These are phyloP conservation scores for Fistulina hepatica DNA, from an alignment of 1,284 basidiomycete species.

Conservation along the genomic window DNA sequence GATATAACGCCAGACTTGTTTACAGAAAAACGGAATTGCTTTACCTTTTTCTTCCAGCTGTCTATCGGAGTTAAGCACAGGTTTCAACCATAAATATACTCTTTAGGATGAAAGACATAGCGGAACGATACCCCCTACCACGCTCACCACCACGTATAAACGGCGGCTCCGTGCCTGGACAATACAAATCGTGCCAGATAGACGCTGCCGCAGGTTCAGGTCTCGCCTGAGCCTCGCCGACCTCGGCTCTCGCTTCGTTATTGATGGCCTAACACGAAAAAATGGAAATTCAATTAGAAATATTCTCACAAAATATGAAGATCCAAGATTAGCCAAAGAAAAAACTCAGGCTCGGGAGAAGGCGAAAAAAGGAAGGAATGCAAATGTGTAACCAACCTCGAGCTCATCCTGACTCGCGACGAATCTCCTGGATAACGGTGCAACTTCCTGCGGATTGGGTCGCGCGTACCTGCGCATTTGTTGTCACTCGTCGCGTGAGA, in stretches of 20 bases:
- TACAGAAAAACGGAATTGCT: no score
- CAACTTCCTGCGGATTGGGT: constrained; percentile 91
- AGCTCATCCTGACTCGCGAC: constrained; percentile 80
- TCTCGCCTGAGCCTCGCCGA: constrained; percentile 87
- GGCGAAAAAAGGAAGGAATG: constrained; percentile 15
- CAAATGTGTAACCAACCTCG: no score
- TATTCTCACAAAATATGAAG: no score
- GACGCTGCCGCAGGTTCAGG: constrained; percentile 68
- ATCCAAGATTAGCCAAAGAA: no score
- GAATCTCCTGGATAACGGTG: constrained; percentile 85
- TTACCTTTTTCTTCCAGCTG: no score
- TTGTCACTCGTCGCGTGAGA: constrained; percentile 95
- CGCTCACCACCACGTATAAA: constrained; percentile 87
- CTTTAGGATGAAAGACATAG: not conserved
- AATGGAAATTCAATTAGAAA: no score
- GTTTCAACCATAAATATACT: no score
- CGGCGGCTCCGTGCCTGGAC: constrained; percentile 79
- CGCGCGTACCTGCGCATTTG: constrained; percentile 88
- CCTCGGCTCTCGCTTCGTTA: constrained; percentile 86
- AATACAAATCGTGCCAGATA: constrained; percentile 88
- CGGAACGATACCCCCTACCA: no score
- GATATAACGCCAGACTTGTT: no score
- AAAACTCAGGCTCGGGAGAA: no score
- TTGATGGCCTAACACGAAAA: no score
- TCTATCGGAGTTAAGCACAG: no score